Evolutionary conservation across 129 eudicot genomes (phyloP).

Genomic region (Artemisia tridentata): DNA sequence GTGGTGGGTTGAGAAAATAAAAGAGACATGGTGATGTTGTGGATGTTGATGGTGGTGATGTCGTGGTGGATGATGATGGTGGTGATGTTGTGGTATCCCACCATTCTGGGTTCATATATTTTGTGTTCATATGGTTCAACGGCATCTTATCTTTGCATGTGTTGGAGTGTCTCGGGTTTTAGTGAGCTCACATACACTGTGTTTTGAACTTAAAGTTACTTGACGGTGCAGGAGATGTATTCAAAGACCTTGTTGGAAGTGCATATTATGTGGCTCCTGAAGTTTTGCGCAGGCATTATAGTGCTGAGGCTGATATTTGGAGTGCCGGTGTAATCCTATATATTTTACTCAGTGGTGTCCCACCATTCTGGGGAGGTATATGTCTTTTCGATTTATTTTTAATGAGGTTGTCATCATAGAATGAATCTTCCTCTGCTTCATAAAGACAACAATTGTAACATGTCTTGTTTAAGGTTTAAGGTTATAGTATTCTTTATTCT

Average conservation of each 20-base stretch:
- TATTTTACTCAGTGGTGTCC: slow-evolving; percentile 92
- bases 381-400: neutral
- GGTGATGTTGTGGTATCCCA: too few relatives aligned
- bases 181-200: slow-evolving; percentile 12
- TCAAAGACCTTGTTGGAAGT: slow-evolving; percentile 94
- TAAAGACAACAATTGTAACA: slow-evolving; percentile 18
- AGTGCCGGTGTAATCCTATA: slow-evolving; percentile 96
- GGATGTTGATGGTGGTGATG: too few relatives aligned
- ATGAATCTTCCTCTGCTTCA: slow-evolving; percentile 12
- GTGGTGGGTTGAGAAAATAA: too few relatives aligned
- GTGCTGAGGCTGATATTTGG: slow-evolving; percentile 95
- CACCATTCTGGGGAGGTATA: slow-evolving; percentile 99
- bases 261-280: slow-evolving; percentile 99
- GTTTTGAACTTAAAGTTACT: slow-evolving; percentile 18
- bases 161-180: too few relatives aligned
- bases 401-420: slow-evolving; percentile 8
- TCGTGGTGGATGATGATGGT: too few relatives aligned
- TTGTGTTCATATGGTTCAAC: too few relatives aligned
- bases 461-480: neutral
- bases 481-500: slow-evolving; percentile 17
- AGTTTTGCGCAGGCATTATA: slow-evolving; percentile 80
- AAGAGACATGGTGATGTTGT: too few relatives aligned
- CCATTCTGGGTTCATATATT: too few relatives aligned
- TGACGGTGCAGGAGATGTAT: slow-evolving; percentile 71
- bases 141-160: too few relatives aligned